phyloP scores from a whole-genome alignment of 441 rosid genomes.

The Dalechampia spathulata region DNA sequence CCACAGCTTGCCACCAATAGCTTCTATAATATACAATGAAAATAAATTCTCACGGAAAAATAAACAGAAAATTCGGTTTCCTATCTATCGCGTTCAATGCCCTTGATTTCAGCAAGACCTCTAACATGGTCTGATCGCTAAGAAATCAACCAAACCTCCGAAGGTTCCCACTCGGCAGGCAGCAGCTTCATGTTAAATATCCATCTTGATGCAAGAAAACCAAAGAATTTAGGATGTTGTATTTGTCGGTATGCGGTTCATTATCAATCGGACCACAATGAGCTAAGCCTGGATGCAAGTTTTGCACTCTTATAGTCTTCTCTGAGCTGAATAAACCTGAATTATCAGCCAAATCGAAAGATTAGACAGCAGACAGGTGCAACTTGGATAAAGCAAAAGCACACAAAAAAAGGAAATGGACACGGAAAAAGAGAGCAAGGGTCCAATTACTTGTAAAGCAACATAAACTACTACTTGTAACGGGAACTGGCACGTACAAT shows the following conservation, averaged over 20 bases:
- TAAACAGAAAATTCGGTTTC: background rate
- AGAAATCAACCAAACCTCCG: background rate
- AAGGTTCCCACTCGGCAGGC: background rate
- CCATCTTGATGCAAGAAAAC: conserved; percentile 6
- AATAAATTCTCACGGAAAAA: background rate
- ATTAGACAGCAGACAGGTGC: background rate
- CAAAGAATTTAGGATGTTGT: conserved; percentile 11
- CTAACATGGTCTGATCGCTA: conserved; percentile 7
- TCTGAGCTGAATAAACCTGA: conserved; percentile 93
- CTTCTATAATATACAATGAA: conserved; percentile 15
- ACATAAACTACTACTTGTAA: no score
- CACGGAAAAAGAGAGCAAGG: background rate
- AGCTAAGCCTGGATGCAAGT: conserved; percentile 79
- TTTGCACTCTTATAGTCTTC: conserved; percentile 95
- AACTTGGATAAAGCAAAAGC: background rate
- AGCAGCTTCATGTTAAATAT: no score
- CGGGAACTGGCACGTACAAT: no score
- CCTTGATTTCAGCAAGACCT: conserved; percentile 7
- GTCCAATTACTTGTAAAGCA: no score
- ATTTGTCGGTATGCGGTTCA: conserved; percentile 16
- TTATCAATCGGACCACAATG: conserved; percentile 61
- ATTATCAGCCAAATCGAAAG: conserved; percentile 8
- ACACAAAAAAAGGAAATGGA: background rate
- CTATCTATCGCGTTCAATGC: background rate
- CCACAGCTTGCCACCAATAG: conserved; percentile 7